Evolutionary conservation across 495 filamentous ascomycete genomes (phyloP), one percentile per base, ranked within the genome.

Genomic region (Aspergillus cristatus): DNA sequence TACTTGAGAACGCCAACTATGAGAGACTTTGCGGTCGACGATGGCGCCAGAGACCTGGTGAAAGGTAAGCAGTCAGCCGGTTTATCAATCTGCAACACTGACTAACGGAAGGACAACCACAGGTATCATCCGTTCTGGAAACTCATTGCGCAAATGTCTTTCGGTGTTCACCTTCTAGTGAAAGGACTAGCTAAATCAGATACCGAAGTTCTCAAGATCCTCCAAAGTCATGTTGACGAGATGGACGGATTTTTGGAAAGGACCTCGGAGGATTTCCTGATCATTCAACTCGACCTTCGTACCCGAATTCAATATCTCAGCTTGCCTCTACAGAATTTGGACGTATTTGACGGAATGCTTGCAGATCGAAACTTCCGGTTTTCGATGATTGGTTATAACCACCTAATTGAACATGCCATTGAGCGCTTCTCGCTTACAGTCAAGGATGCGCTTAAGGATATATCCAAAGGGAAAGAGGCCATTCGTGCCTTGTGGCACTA

Each of bases 211-310:
- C 77, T 95, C 46, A 79, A 75, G 32, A 97, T 97, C 33, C 74
- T 98, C 32, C 86, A 95, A 54, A 76, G 70, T 14, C 91, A 98
- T 58, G 89, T 98, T 32, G 79, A 94, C 53, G 93, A 96, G 54
- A 71, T 97, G 25, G 91, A 98, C 56, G 78, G 80, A 40, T 96
- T 95, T 55, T 60, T 96, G 10, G 84, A 91, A 48, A 74, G 78
- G 24, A 87, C 86, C 0, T 74, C 82, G 8, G 86, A 91, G 40
- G 90, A 96, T 56, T 83, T 97, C 35, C 74, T 82, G 18, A 62
- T 88, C n/a, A 86, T 88, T 5, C 78, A 78, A 38, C 57, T 72
- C 32, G 86, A 94, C 53, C 72, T 94, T 26, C 67, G 70, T 31
- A 82, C 82, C 22, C 73, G 86, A 11, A 75, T 86, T 40, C 77